These are phyloP conservation scores for Cephalotrichum gorgonifer DNA, from an alignment of 2,329 filamentous ascomycete species.

Conservation along the genomic window DNA sequence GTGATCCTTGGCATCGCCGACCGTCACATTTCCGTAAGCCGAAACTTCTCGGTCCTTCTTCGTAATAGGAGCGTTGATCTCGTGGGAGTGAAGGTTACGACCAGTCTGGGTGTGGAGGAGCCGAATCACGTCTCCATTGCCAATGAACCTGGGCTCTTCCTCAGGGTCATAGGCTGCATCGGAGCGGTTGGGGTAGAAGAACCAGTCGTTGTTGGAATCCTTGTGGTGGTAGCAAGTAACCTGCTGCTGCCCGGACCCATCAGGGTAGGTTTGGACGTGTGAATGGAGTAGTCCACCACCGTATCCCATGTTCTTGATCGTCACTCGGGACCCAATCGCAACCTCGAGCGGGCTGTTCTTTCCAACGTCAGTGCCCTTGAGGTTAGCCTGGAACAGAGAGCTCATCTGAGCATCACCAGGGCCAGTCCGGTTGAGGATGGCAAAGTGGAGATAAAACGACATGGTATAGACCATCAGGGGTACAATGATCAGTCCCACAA, in stretches of 20 bases:
- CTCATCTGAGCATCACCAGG: conserved; percentile 99
- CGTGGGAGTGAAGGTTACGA: conserved; percentile 92
- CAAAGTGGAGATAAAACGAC: conserved; percentile 90
- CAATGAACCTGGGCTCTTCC: conserved; percentile 64
- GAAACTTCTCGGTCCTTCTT: conserved; percentile 92
- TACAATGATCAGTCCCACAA: conserved; percentile 78
- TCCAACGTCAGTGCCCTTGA: conserved; percentile 86
- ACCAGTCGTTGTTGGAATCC: conserved; percentile 99
- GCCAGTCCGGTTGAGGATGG: conserved; percentile 84
- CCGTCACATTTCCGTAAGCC: conserved; percentile 86
- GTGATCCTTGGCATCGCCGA: conserved; percentile 96
- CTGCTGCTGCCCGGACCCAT: conserved; percentile 89
- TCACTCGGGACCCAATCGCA: conserved; percentile 78
- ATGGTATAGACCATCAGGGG: conserved; percentile 89
- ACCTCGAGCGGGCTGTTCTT: conserved; percentile 91
- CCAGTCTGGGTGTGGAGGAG: conserved; percentile 92
- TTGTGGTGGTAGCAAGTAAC: conserved; percentile 99
- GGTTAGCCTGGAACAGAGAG: conserved; percentile 95
- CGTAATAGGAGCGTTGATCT: conserved; percentile 76
- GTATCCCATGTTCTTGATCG: conserved; percentile 99
- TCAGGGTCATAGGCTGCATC: conserved; percentile 64
- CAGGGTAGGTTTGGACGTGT: conserved; percentile 90
- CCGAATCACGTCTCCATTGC: conserved; percentile 68
- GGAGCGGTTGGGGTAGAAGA: conserved; percentile 86
- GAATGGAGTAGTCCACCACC: conserved; percentile 93